Evolutionary conservation across 805 yeast genomes (phyloP).

Genomic region (Teunomyces stri): DNA sequence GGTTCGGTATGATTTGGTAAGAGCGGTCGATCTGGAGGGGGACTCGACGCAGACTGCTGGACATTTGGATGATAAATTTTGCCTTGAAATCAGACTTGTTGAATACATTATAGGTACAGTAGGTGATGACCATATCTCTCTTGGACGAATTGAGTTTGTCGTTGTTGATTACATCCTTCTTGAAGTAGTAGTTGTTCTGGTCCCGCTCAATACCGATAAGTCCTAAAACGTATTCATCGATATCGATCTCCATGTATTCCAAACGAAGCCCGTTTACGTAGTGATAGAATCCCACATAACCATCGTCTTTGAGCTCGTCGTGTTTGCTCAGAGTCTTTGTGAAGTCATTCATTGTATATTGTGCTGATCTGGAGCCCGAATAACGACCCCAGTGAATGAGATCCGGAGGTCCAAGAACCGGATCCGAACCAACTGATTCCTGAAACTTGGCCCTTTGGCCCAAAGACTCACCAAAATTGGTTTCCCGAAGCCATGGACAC

Average conservation of each 20-base stretch:
- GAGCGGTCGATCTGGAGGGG: slow-evolving; percentile 36
- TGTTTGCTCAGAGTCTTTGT: slow-evolving; percentile 7
- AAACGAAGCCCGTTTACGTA: slow-evolving; percentile 34
- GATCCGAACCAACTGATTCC: slow-evolving; percentile 11
- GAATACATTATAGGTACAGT: slow-evolving; percentile 73
- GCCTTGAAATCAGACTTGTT: slow-evolving; percentile 72
- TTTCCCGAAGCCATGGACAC: slow-evolving; percentile 28
- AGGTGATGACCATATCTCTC: slow-evolving; percentile 45
- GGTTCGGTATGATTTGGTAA: slow-evolving; percentile 23
- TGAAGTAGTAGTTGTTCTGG: slow-evolving; percentile 16
- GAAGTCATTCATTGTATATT: slow-evolving; percentile 28
- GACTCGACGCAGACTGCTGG: slow-evolving; percentile 6
- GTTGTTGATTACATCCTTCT: slow-evolving; percentile 6
- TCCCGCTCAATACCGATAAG: slow-evolving; percentile 25
- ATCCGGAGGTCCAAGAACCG: slow-evolving; percentile 35
- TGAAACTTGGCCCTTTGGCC: slow-evolving; percentile 25
- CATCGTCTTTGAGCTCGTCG: slow-evolving; percentile 29
- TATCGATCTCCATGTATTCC: slow-evolving; percentile 16
- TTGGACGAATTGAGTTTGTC: slow-evolving; percentile 10
- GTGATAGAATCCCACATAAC: slow-evolving; percentile 40
- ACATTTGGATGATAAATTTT: slow-evolving; percentile 39
- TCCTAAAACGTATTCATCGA: slow-evolving; percentile 29
- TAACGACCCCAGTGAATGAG: slow-evolving; percentile 38
- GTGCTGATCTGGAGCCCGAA: slow-evolving; percentile 28
- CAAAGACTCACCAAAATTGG: slow-evolving; percentile 26